A percentile compares a stretch with the other conserved stretches of the same genome.
phyloP scores from a whole-genome alignment of 192 early-diverging fungal genomes.

The Phlyctochytrium arcticum region DNA sequence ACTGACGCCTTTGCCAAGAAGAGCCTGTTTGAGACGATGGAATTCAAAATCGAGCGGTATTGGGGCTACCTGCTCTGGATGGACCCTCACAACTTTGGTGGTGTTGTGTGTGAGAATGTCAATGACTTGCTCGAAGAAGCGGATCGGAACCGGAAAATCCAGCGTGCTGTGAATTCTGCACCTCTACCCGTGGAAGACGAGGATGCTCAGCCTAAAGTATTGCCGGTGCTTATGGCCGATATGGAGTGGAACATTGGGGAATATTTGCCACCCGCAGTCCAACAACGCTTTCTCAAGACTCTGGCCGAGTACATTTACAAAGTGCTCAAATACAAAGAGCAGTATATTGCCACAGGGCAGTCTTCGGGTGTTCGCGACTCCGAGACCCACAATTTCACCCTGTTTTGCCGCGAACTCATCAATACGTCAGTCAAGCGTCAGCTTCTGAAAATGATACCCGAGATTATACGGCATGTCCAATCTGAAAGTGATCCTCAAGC shows the following conservation, averaged over 20 bases:
- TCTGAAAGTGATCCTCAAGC: constrained; percentile 18
- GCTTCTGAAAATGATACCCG: constrained; percentile 58
- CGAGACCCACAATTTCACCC: constrained; percentile 5
- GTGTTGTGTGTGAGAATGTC: constrained; percentile 37
- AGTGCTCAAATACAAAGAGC: constrained; percentile 9
- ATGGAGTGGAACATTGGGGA: constrained; percentile 92
- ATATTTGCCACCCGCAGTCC: constrained; percentile 73
- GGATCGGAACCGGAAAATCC: neutral
- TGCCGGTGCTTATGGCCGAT: constrained; percentile 18
- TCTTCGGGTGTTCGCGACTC: neutral
- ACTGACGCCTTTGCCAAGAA: constrained; percentile 63
- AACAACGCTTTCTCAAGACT: constrained; percentile 64
- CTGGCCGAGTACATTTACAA: constrained; percentile 63
- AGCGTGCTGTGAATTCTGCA: neutral
- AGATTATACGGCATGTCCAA: constrained; percentile 40
- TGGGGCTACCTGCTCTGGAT: constrained; percentile 90
- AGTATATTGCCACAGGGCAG: neutral
- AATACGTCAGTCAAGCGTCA: constrained; percentile 46
- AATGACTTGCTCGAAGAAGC: constrained; percentile 14
- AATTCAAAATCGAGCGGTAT: constrained; percentile 63
- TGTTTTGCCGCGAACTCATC: constrained; percentile 27
- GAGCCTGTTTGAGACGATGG: constrained; percentile 71
- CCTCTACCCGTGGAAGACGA: neutral
- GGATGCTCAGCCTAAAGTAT: constrained; percentile 20
- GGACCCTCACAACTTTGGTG: constrained; percentile 85